Evolutionary conservation across 2,329 filamentous ascomycete genomes (phyloP).

Genomic region (Ustulina deusta): DNA sequence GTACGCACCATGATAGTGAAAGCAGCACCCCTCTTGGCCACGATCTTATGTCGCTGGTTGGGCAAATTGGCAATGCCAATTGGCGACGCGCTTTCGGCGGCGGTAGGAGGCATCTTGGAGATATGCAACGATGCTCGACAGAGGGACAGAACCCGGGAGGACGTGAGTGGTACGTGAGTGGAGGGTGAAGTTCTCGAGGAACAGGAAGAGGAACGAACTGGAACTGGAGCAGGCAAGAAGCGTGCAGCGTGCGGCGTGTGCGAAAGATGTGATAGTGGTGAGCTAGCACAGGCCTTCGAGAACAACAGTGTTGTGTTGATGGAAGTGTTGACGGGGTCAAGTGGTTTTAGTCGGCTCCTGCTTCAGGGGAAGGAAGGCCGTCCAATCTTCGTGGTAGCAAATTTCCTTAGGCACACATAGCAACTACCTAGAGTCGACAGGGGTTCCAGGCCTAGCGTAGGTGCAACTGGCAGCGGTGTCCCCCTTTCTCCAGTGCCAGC

Average conservation of each 20-base stretch:
- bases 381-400: conserved; percentile 52
- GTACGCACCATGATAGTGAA: conserved; percentile 97
- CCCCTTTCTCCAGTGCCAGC: conserved; percentile 8
- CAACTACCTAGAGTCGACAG: conserved; percentile 40
- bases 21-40: conserved; percentile 87
- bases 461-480: conserved; percentile 38
- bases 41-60: conserved; percentile 81
- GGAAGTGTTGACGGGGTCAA: conserved; percentile 46
- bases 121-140: conserved; percentile 29
- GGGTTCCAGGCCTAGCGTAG: conserved; percentile 19
- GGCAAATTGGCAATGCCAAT: conserved; percentile 80
- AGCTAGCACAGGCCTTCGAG: conserved; percentile 22
- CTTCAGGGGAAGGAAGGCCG: conserved; percentile 55
- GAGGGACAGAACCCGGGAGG: conserved; percentile 34
- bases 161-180: conserved; percentile 24
- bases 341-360: conserved; percentile 46
- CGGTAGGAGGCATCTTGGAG: conserved; percentile 63
- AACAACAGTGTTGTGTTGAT: conserved; percentile 49
- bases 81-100: conserved; percentile 52
- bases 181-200: conserved; percentile 34
- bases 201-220: neutral
- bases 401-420: conserved; percentile 51
- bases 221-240: conserved; percentile 13
- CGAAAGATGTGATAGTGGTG: conserved; percentile 12
- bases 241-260: neutral